phyloP scores from a whole-genome alignment of 2,329 filamentous ascomycete species.

The Talaromyces verruculosus region DNA sequence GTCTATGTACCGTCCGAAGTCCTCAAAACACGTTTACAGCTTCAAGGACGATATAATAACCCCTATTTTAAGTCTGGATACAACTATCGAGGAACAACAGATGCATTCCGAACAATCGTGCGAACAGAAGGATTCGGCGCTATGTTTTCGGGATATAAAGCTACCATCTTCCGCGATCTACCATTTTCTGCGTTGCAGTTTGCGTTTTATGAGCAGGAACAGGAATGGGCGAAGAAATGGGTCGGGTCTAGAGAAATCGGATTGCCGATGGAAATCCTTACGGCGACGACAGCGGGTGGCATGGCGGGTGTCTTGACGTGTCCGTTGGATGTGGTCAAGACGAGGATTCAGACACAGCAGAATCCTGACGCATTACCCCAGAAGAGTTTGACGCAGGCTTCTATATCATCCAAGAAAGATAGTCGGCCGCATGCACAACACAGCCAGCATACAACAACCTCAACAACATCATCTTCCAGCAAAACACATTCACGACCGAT shows the following conservation, averaged over 20 bases:
- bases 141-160: constrained; percentile 95
- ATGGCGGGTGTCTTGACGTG: constrained; percentile 93
- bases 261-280: constrained; percentile 78
- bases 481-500: constrained; percentile 67
- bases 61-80: constrained; percentile 91
- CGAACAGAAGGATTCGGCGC: constrained; percentile 78
- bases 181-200: constrained; percentile 97
- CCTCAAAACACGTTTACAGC: constrained; percentile 91
- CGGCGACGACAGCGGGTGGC: constrained; percentile 84
- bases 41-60: constrained; percentile 94
- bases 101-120: constrained; percentile 83
- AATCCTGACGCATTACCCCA: constrained; percentile 49
- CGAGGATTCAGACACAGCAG: constrained; percentile 89
- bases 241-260: constrained; percentile 82
- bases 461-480: constrained; percentile 27
- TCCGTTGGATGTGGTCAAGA: constrained; percentile 96
- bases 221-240: constrained; percentile 75
- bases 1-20: constrained; percentile 97
- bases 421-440: constrained; percentile 20
- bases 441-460: neutral
- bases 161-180: constrained; percentile 88
- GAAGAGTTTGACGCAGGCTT: constrained; percentile 29
- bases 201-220: constrained; percentile 96
- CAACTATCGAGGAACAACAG: constrained; percentile 83
- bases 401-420: constrained; percentile 33